A percentile compares a stretch with the other conserved stretches of the same genome.
Evolutionary conservation across 1,284 basidiomycete species (phyloP).

Genomic region (Trametes sp.): DNA sequence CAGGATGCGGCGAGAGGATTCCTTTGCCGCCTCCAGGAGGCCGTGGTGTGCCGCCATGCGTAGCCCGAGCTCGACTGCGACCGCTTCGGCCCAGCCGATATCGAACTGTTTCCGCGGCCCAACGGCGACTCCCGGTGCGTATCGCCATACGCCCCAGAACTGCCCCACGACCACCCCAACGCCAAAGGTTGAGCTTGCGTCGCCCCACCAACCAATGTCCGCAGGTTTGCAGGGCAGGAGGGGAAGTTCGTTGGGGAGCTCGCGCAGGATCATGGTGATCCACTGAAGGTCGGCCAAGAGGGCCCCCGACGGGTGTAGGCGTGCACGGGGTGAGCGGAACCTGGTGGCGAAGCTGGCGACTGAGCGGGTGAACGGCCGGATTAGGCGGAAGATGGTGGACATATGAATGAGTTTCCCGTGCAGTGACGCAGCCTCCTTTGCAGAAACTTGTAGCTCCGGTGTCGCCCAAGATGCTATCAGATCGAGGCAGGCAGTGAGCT

Average conservation of each 20-base stretch:
- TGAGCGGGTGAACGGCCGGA: constrained; percentile 43
- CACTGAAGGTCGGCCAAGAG: constrained; percentile 36
- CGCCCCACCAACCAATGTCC: constrained; percentile 47
- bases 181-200: constrained; percentile 49
- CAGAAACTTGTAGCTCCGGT: constrained; percentile 19
- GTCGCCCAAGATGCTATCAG: constrained; percentile 35
- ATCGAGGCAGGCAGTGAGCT: constrained; percentile 21
- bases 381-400: constrained; percentile 40
- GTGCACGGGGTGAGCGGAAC: constrained; percentile 29
- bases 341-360: constrained; percentile 32
- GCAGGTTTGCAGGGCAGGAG: constrained; percentile 23
- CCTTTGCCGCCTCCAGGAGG: constrained; percentile 17
- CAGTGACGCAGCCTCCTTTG: constrained; percentile 39
- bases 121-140: constrained; percentile 39
- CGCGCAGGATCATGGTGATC: constrained; percentile 31
- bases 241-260: constrained; percentile 36
- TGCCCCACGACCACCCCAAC: constrained; percentile 45
- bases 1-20: constrained; percentile 14
- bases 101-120: constrained; percentile 40
- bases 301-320: constrained; percentile 15
- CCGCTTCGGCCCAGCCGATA: constrained; percentile 49
- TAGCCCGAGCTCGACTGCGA: constrained; percentile 45
- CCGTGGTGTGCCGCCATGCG: constrained; percentile 28
- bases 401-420: constrained; percentile 49
- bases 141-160: constrained; percentile 45